phyloP scores from a whole-genome alignment of 2,329 filamentous ascomycete species.

The Fusarium haematococcum region DNA sequence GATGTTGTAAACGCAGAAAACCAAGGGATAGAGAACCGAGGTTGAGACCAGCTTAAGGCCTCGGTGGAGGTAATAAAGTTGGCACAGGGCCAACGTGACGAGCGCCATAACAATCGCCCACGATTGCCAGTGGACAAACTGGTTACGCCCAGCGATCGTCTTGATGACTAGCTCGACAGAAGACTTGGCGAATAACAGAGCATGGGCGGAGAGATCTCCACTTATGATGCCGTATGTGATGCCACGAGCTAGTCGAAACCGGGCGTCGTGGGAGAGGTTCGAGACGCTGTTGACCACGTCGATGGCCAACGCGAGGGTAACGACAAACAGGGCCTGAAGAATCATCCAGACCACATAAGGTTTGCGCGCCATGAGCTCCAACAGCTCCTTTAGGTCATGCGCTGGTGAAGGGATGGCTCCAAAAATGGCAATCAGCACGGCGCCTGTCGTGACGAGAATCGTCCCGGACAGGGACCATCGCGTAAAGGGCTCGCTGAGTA shows the following conservation, averaged over 20 bases:
- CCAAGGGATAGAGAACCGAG: constrained; percentile 93
- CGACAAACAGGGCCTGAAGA: constrained; percentile 78
- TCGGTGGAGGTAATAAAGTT: constrained; percentile 94
- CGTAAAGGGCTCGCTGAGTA: constrained; percentile 94
- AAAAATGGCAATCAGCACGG: constrained; percentile 92
- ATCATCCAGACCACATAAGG: constrained; percentile 92
- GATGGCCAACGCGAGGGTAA: constrained; percentile 73
- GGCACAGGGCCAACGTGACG: constrained; percentile 83
- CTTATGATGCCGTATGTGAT: constrained; percentile 91
- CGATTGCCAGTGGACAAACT: constrained; percentile 95
- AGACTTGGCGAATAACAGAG: constrained; percentile 92
- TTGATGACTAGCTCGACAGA: constrained; percentile 92
- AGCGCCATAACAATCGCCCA: constrained; percentile 91
- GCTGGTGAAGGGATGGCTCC: constrained; percentile 94
- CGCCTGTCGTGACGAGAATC: constrained; percentile 85
- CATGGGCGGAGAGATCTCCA: constrained; percentile 93
- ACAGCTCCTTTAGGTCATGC: constrained; percentile 85
- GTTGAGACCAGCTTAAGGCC: constrained; percentile 96
- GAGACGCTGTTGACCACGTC: constrained; percentile 66
- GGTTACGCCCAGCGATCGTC: constrained; percentile 88
- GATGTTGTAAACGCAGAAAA: constrained; percentile 99
- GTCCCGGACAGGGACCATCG: constrained; percentile 93
- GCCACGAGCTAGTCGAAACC: constrained; percentile 81
- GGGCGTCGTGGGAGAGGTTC: constrained; percentile 68
- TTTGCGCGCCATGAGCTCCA: constrained; percentile 77